phyloP scores from a whole-genome alignment of 768 basidiomycete species.

The Amyloporia xantha region DNA sequence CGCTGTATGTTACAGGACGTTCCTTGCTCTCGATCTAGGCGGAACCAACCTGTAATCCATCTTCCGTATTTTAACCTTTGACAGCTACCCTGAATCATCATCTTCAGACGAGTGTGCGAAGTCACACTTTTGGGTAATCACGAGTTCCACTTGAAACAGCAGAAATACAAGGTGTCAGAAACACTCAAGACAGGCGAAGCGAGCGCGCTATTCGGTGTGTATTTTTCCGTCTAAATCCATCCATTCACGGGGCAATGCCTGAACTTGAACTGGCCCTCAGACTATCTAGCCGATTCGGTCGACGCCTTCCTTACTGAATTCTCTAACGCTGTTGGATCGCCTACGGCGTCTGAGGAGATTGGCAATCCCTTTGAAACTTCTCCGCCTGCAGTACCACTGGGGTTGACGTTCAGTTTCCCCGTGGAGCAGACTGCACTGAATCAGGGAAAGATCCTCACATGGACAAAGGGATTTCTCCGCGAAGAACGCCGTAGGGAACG shows the following conservation, averaged over 20 bases:
- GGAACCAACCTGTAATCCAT: conserved; percentile 84
- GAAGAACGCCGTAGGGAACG: conserved; percentile 82
- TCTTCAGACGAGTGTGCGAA: conserved; percentile 83
- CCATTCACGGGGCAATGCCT: no score
- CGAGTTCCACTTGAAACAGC: conserved; percentile 84
- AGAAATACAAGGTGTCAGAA: conserved; percentile 96
- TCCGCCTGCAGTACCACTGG: conserved; percentile 47
- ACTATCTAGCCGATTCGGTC: conserved; percentile 96
- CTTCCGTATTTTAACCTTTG: neutral
- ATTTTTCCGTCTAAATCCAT: conserved; percentile 1
- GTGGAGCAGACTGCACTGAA: conserved; percentile 94
- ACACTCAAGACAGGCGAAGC: conserved; percentile 91
- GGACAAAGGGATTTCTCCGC: conserved; percentile 97
- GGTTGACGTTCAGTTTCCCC: conserved; percentile 95
- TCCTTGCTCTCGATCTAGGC: conserved; percentile 93
- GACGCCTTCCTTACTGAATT: conserved; percentile 83
- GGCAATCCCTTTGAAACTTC: conserved; percentile 16
- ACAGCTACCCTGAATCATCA: conserved; percentile 8
- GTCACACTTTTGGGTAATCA: conserved; percentile 87
- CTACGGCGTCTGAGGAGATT: conserved; percentile 12
- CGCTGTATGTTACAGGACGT: conserved; percentile 70
- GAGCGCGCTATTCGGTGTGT: conserved; percentile 72
- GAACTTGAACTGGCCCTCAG: conserved; percentile 34
- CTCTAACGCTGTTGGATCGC: conserved; percentile 9
- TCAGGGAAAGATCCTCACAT: conserved; percentile 84